Base-by-base conservation (phyloP, 805 yeast species). In the Lachancea dasiensis region DNA sequence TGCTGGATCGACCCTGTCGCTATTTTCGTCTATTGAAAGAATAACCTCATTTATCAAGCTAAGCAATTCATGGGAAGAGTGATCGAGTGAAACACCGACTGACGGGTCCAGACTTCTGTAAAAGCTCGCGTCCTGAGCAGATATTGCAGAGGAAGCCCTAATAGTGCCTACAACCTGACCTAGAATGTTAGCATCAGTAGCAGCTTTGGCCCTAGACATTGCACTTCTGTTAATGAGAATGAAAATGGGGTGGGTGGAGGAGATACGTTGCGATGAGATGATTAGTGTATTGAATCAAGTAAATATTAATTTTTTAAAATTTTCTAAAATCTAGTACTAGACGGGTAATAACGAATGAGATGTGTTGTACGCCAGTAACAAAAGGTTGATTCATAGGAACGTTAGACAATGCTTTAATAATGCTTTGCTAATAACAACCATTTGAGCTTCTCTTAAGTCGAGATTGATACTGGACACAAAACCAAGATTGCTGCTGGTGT, bases 41-140 rank as follows among this genome's bases (percentile, higher is more conserved):
- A 75, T 52, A 20, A 80, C 43, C 6, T 58, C 58, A 47, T 77
- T 75, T 32, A 79, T 65, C 34, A 76, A 44, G 1, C 55, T 59
- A 18, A 76, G 52, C 5, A 82, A 39, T 15, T 65, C 58, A 11
- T 59, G 54, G 3, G 78, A 67, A 0, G 73, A 52, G 1, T 48
- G 46, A 7, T 67, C 66, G 33, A 79, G 55, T 10, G 67, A 53
- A 0, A 52, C 45, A 6, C 68, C 60, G 10, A 79, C 52, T 1
- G 57, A 52, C 3, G 64, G 50, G 50, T 85, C 90, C 9, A 86
- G 53, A 32, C 84, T 76, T 31, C 70, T 66, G 58, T 78, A 76
- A 52, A 89, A 92, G 21, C 72, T 75, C n/a, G 87, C 70, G 64
- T 90, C 97, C 39, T 83, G 83, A 0, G 86, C 75, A 2, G 84